phyloP scores from a whole-genome alignment of 2,329 filamentous ascomycete genomes.

The Fusarium napiforme region DNA sequence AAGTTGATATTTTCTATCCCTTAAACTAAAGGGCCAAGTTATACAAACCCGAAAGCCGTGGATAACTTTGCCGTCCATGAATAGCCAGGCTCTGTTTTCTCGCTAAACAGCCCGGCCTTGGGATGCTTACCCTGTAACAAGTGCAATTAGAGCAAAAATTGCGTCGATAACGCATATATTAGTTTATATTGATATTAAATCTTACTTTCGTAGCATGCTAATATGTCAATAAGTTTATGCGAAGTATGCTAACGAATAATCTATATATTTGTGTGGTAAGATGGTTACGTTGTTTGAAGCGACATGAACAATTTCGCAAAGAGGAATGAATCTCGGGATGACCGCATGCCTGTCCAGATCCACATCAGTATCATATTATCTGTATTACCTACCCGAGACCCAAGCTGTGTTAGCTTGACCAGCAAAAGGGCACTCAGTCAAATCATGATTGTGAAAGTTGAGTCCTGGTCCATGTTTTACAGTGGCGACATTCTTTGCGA shows the following conservation, averaged over 20 bases:
- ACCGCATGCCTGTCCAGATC: background rate
- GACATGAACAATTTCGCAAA: background rate
- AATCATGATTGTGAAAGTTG: background rate
- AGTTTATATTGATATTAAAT: background rate
- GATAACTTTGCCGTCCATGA: background rate
- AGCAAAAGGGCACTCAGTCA: too few species aligned
- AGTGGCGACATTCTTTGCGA: background rate
- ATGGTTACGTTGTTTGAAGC: background rate
- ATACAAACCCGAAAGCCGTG: background rate
- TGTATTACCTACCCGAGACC: too few species aligned
- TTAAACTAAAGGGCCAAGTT: background rate
- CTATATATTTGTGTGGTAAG: background rate
- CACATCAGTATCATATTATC: background rate
- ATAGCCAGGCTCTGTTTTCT: background rate
- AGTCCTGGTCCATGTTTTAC: background rate
- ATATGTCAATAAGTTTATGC: too few species aligned
- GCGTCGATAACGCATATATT: background rate
- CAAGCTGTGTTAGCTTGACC: background rate
- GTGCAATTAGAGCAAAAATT: background rate
- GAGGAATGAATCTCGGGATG: too few species aligned
- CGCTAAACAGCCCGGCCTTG: background rate
- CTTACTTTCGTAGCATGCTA: background rate
- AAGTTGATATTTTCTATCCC: background rate
- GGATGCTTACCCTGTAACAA: constrained; percentile 21
- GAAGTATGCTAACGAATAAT: background rate